phyloP scores from a whole-genome alignment of 2,329 filamentous ascomycete genomes.

The Tolypocladium endophyticum region DNA sequence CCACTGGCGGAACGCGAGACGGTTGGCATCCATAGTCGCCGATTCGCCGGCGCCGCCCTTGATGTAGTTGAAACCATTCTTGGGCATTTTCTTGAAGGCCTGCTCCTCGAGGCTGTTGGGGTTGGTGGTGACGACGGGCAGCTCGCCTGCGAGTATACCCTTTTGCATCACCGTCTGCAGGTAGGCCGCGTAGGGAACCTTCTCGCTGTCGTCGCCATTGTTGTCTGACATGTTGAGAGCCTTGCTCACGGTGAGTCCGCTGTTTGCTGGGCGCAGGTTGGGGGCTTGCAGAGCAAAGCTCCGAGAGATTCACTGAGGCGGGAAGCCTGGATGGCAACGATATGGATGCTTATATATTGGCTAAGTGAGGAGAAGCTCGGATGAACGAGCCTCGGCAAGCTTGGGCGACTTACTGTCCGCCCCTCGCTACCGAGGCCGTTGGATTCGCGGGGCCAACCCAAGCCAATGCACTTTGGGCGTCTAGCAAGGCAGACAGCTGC shows the following conservation, averaged over 20 bases:
- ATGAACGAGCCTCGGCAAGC: neutral
- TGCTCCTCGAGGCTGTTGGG: slow-evolving; percentile 45
- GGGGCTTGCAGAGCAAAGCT: too few species aligned
- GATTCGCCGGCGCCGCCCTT: slow-evolving; percentile 51
- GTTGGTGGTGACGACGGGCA: slow-evolving; percentile 47
- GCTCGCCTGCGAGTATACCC: slow-evolving; percentile 35
- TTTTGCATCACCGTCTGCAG: slow-evolving; percentile 38
- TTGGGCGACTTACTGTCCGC: neutral
- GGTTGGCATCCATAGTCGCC: slow-evolving; percentile 50
- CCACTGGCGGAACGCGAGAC: slow-evolving; percentile 42
- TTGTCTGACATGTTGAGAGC: slow-evolving; percentile 8
- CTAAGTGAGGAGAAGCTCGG: neutral
- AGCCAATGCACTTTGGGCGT: neutral
- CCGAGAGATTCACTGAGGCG: neutral
- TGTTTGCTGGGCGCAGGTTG: neutral
- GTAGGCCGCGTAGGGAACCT: slow-evolving; percentile 27
- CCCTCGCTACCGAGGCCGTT: neutral
- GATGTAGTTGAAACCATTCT: slow-evolving; percentile 47
- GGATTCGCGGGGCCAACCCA: neutral
- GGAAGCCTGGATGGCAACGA: neutral
- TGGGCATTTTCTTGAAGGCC: slow-evolving; percentile 36
- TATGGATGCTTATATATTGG: neutral
- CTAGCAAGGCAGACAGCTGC: neutral
- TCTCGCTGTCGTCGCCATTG: slow-evolving; percentile 7
- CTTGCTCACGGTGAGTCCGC: neutral